Percentiles rank a stretch among this genome's conserved stretches.
Conservation (phyloP, 352 stramenopile genomes). For the Phytophthora capsici region DNA sequence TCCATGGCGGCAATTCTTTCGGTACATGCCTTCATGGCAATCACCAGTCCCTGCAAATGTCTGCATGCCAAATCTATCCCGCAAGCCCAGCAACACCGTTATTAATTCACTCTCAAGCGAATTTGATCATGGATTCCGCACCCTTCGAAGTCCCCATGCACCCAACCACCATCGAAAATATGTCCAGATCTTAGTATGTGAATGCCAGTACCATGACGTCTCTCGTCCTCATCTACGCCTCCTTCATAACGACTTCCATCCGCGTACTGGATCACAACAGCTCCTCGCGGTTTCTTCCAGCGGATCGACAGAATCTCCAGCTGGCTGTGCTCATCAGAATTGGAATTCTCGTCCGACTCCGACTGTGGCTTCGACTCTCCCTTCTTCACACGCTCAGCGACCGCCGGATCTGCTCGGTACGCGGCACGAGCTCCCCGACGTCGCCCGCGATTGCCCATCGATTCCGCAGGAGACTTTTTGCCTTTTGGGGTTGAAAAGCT, state of each 20-base stretch:
- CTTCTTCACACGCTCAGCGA: conserved; percentile 23
- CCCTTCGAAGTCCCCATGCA: conserved; percentile 85
- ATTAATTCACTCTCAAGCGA: neutral
- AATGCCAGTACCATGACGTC: conserved; percentile 68
- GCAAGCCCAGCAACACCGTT: conserved; percentile 3
- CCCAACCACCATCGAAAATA: conserved; percentile 84
- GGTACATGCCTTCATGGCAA: conserved; percentile 89
- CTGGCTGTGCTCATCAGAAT: conserved; percentile 16
- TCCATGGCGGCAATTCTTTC: conserved; percentile 86
- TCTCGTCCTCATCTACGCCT: conserved; percentile 47
- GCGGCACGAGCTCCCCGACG: conserved; percentile 41
- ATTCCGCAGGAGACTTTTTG: no score
- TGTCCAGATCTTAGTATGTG: conserved; percentile 64
- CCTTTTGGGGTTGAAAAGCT: conserved; percentile 1
- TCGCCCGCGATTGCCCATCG: conserved; percentile 75
- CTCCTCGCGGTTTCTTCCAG: conserved; percentile 50
- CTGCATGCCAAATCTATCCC: conserved; percentile 81
- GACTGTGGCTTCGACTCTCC: conserved; percentile 20
- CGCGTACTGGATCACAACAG: conserved; percentile 57
- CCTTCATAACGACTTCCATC: conserved; percentile 78
- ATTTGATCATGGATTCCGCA: conserved; percentile 39
- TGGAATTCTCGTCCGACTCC: conserved; percentile 17
- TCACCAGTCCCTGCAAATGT: conserved; percentile 82
- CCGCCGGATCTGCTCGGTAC: conserved; percentile 33
- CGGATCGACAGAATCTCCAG: conserved; percentile 60